phyloP scores from a whole-genome alignment of 2,329 filamentous ascomycete genomes.

The Beauveria rudraprayagi region DNA sequence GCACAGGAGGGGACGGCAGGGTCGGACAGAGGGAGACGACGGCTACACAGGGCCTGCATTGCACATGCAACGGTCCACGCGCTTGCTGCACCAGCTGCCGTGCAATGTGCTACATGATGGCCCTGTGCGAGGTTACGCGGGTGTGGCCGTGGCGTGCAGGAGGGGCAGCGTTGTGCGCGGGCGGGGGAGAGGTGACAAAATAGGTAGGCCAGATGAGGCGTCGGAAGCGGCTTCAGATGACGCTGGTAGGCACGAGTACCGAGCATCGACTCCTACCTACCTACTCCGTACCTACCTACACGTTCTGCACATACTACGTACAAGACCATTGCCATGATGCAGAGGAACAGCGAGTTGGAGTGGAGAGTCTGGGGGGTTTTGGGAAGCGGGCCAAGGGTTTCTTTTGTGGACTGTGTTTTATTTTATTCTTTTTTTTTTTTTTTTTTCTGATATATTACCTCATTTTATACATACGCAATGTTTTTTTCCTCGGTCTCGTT shows the following conservation, averaged over 20 bases:
- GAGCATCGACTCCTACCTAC: background rate
- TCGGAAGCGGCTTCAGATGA: background rate
- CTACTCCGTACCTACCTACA: too few species aligned
- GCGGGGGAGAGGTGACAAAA: background rate
- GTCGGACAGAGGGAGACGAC: background rate
- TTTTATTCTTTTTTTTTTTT: background rate
- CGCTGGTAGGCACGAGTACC: background rate
- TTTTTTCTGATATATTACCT: background rate
- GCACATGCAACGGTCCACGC: constrained; percentile 1
- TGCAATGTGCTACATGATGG: background rate
- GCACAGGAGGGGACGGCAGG: background rate
- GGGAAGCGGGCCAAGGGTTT: background rate
- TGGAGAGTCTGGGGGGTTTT: background rate
- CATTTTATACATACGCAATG: background rate
- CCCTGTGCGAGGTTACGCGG: constrained; percentile 4
- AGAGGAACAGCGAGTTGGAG: background rate
- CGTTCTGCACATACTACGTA: background rate
- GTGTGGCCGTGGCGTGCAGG: background rate
- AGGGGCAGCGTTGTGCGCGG: background rate
- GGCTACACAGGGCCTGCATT: background rate
- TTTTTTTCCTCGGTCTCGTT: background rate
- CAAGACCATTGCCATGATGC: background rate
- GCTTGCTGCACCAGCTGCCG: constrained; percentile 7
- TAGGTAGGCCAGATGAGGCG: background rate
- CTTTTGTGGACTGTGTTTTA: background rate